phyloP scores from a whole-genome alignment of 2,329 filamentous ascomycete genomes.

The Beauveria medogensis region DNA sequence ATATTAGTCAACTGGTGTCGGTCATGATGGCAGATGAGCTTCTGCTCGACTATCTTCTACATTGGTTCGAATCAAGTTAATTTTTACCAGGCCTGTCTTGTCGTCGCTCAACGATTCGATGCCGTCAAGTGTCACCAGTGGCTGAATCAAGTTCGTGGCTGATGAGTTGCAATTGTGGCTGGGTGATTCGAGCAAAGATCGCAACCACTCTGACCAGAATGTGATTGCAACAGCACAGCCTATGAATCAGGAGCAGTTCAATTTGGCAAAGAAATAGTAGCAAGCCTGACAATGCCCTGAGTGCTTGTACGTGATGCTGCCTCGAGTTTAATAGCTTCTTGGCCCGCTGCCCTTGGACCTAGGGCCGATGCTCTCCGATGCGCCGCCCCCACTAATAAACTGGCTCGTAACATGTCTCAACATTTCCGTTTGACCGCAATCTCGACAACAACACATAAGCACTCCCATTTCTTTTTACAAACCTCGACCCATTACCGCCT shows the following conservation, averaged over 20 bases:
- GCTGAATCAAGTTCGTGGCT: too few relatives aligned
- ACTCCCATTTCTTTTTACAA: neutral
- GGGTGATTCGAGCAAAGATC: too few relatives aligned
- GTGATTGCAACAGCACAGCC: too few relatives aligned
- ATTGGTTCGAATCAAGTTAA: too few relatives aligned
- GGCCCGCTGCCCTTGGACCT: neutral
- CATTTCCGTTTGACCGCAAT: neutral
- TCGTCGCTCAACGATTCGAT: too few relatives aligned
- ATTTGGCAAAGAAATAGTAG: too few relatives aligned
- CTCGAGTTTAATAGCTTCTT: neutral
- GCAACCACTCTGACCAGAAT: too few relatives aligned
- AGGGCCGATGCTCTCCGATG: constrained; percentile 1
- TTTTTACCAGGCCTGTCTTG: too few relatives aligned
- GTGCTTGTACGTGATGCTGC: neutral
- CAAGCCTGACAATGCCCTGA: fast-evolving
- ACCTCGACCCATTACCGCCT: neutral
- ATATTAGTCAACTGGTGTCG: fast-evolving
- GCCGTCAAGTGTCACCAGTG: too few relatives aligned
- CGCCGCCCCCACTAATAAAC: constrained; percentile 6
- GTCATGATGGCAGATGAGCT: too few relatives aligned
- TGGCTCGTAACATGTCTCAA: constrained; percentile 1
- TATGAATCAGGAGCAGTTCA: fast-evolving
- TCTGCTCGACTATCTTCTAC: too few relatives aligned
- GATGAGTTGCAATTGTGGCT: too few relatives aligned
- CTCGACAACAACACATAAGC: neutral